Conservation (phyloP, 1,284 basidiomycete species). For the Malassezia dermatis region DNA sequence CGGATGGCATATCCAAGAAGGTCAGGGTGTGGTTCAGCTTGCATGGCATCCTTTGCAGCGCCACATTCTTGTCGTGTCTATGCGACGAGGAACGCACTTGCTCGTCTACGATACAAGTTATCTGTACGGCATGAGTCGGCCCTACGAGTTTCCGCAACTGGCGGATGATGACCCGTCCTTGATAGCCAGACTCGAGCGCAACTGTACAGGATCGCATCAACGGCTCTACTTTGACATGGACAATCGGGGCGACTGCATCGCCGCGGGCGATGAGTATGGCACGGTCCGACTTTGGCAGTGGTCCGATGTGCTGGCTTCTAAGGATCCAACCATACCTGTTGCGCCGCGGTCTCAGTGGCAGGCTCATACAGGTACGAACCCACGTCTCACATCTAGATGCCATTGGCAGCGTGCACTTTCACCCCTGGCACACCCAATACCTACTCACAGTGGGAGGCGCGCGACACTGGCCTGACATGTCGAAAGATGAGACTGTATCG, state of each 20-base stretch:
- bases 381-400: constrained; percentile 1
- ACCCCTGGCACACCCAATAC: not conserved
- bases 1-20: constrained; percentile 7
- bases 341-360: not conserved
- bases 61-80: constrained; percentile 8
- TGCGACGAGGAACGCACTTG: not conserved
- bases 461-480: constrained; percentile 2
- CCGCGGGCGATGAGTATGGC: constrained; percentile 8
- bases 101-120: constrained; percentile 15
- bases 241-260: constrained; percentile 1
- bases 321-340: not conserved
- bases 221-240: constrained; percentile 11
- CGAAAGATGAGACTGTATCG: not conserved
- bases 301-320: not conserved
- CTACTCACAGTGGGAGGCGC: constrained; percentile 7
- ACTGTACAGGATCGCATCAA: not conserved
- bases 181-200: constrained; percentile 1
- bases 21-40: constrained; percentile 8
- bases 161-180: not conserved
- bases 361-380: constrained; percentile 9
- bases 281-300: constrained; percentile 7
- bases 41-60: constrained; percentile 10
- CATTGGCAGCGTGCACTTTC: constrained; percentile 11
- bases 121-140: constrained; percentile 1
- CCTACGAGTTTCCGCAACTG: not conserved